Evolutionary conservation across 2,329 filamentous ascomycete species (phyloP), one percentile per base, ranked within the genome.

Genomic region (Fusarium equiseti): DNA sequence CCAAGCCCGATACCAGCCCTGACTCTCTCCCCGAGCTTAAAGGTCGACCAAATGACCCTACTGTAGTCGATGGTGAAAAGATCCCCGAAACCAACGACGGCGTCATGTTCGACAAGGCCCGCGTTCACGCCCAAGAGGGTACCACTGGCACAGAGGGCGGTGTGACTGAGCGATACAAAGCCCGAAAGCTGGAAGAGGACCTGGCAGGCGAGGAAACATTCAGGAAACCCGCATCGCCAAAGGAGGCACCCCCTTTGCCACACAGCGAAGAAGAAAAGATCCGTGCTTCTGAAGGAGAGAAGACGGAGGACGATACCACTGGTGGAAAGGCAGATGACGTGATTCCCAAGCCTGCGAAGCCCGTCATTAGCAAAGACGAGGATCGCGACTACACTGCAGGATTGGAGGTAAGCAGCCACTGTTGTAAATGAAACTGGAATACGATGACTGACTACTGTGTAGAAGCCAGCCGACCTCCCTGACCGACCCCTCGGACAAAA

Each of bases 31-130:
- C 86, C 3, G 73, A 80, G 9, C 77, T 87, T 26, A 85, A 86
- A 73, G 85, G 86, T 62, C 82, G 84, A n/a, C 83, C 85, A 2
- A 75, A 78, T 38, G 86, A 89, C 63, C 83, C 84, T 50, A 87
- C 85, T 27, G 78, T 87, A 12, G 79, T 89, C 46, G 86, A 90
- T 56, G 89, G 88, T 72, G 86, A 86, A 76, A 88, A 86, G 79
- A 89, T 91, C 24, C 88, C 89, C 29, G 84, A 89, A 70, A 84
- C 83, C 66, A 90, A 91, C 73, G 89, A 97, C 78, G 94, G 95
- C 43, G 94, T 98, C 63, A 98, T 98, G 95, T 92, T 97, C 77
- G 95, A 98, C 79, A 92, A 91, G 69, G 88, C 92, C 77, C 86
- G 94, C 71, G 82, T 87, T 40, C 87, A 88, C 43, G 93, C 95